Conservation (phyloP, 495 filamentous ascomycete genomes). For the Achaetomiella virescens region DNA sequence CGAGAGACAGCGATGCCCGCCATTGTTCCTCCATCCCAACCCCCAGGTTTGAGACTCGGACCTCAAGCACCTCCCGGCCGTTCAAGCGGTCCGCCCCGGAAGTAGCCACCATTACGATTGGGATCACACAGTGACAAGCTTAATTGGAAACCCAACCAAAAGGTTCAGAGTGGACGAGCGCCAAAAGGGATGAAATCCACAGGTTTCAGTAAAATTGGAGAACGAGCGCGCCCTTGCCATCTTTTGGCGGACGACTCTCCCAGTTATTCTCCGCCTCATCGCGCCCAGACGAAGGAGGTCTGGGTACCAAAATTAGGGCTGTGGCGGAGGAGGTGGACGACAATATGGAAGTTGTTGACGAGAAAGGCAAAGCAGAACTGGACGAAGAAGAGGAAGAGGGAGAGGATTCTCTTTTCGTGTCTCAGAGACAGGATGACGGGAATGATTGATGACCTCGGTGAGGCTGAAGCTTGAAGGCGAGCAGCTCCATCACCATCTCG, state of each 20-base stretch:
- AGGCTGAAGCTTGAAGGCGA: too few relatives aligned
- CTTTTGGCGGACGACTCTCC: slow-evolving; percentile 60
- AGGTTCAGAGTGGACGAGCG: slow-evolving; percentile 23
- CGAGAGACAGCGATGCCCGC: slow-evolving; percentile 30
- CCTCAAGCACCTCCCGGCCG: slow-evolving; percentile 16
- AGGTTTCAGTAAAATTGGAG: neutral
- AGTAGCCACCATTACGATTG: slow-evolving; percentile 84
- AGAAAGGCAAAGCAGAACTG: slow-evolving; percentile 23
- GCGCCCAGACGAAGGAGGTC: slow-evolving; percentile 21
- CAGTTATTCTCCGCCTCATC: slow-evolving; percentile 71
- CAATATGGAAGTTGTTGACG: slow-evolving; percentile 5
- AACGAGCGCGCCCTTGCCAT: slow-evolving; percentile 25
- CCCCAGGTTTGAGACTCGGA: slow-evolving; percentile 17
- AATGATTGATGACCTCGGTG: neutral
- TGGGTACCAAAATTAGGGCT: slow-evolving; percentile 24
- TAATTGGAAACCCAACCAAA: slow-evolving; percentile 43
- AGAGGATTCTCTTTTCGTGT: slow-evolving; percentile 23
- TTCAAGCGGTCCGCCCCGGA: slow-evolving; percentile 59
- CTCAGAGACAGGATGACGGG: slow-evolving; percentile 10
- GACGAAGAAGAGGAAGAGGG: slow-evolving; percentile 22
- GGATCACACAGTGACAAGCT: slow-evolving; percentile 63
- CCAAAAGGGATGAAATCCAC: slow-evolving; percentile 12
- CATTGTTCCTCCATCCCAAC: slow-evolving; percentile 36
- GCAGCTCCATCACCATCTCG: neutral
- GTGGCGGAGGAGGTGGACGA: slow-evolving; percentile 23